Evolutionary conservation across 441 rosid genomes (phyloP), one percentile per base, ranked within the genome.

Genomic region (Croton setiger): DNA sequence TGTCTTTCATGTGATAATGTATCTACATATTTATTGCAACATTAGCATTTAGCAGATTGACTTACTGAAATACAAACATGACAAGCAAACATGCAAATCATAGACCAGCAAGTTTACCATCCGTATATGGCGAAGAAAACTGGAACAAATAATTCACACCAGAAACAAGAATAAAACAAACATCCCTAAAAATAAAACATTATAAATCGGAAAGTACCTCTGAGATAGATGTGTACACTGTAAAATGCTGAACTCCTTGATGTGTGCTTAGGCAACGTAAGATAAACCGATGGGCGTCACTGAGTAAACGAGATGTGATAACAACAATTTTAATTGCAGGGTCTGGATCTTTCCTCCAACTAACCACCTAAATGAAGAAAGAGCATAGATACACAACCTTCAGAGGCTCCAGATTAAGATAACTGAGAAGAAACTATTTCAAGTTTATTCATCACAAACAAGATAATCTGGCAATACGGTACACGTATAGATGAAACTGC

Each of bases 221-320:
- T 15, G 98, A 84, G 70, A 94, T 86, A 64, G 95, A 87, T 27
- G 98, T 91, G 79, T 84, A 82, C 54, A 94, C 75, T 43, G 83
- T 73, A 85, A 92, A 88, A 54, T 47, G 73, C 12, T 69, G 77
- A 81, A 89, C 82, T 71, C 77, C 76, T 66, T 75, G 76, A 74
- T 87, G 93, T 11, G 85, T 76, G 80, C 85, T 84, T 69, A 91
- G 76, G 79, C 96, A 89, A 43, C 96, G 93, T 63, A 94, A 72
- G 72, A 88, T 86, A 81, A 88, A 91, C 43, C 97, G 87, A 87
- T 94, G 98, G 65, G 96, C 89, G 79, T 94, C 96, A 53, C 90
- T 94, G 56, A 94, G 80, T 60, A 94, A 81, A 68, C 89, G 86
- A 70, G 96, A 94, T 57, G 93, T 89, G 80, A 91, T 82, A 79